These are phyloP conservation scores for Cutaneotrichosporon sp. DNA, from an alignment of 1,284 basidiomycete species.

Conservation along the genomic window DNA sequence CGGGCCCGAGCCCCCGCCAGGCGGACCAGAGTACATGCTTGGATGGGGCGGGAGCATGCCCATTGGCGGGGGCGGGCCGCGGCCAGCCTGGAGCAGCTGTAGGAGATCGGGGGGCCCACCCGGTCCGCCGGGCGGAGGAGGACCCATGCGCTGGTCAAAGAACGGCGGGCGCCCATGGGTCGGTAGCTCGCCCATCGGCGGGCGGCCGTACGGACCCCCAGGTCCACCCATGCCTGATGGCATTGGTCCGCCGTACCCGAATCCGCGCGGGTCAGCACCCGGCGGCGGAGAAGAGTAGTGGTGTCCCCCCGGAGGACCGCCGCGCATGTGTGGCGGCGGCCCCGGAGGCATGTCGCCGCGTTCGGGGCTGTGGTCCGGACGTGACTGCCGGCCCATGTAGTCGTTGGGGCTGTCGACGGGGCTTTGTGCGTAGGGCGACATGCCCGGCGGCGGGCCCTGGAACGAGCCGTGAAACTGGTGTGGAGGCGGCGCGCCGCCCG, in stretches of 20 bases:
- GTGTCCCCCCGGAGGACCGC: background rate
- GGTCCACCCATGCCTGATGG: background rate
- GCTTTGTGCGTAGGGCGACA: slow-evolving; percentile 14
- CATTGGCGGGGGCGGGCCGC: slow-evolving; percentile 16
- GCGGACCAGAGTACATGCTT: slow-evolving; percentile 10
- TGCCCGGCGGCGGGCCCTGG: slow-evolving; percentile 13
- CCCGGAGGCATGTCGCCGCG: too few relatives aligned
- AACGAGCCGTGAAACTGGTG: slow-evolving; percentile 4
- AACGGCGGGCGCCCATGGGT: background rate
- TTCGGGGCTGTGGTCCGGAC: slow-evolving; percentile 2
- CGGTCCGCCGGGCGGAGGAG: slow-evolving; percentile 8
- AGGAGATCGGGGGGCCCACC: slow-evolving; percentile 16
- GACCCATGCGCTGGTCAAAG: slow-evolving; percentile 8
- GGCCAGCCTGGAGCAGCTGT: slow-evolving; percentile 26
- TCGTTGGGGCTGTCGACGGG: slow-evolving; percentile 7
- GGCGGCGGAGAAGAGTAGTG: slow-evolving; percentile 16
- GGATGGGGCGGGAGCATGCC: slow-evolving; percentile 21
- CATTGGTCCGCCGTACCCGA: background rate
- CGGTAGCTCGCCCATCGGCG: slow-evolving; percentile 8
- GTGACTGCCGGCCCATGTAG: slow-evolving; percentile 9
- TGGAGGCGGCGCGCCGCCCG: background rate
- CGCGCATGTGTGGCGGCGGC: slow-evolving; percentile 7
- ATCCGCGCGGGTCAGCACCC: slow-evolving; percentile 11
- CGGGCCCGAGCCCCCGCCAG: slow-evolving; percentile 5
- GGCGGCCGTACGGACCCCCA: background rate